Base-by-base conservation (phyloP, 495 filamentous ascomycete species). In the Collariella sp. region DNA sequence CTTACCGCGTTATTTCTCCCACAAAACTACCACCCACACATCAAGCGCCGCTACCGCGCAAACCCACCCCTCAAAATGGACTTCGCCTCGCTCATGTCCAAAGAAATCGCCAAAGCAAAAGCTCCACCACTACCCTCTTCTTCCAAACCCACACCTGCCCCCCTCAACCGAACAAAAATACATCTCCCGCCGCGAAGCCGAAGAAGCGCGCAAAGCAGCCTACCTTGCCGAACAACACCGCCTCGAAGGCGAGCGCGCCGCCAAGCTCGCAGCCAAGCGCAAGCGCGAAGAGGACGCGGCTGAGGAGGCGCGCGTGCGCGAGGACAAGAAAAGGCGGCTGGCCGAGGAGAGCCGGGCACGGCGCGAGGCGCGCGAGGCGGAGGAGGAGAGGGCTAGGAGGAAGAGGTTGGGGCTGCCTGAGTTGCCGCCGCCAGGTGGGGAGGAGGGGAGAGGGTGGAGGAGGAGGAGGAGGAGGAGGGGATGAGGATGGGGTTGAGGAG, bases 271-370 rank as follows among this genome's bases (percentile, higher is more conserved):
- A 9, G 78, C 84, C 55, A 96, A 96, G 69, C 88, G 90, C 50
- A 90, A 91, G 70, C 77, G 80, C n/a, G 91, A 97, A 46, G 91
- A 95, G 18, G 93, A 95, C 19, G 89, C 88, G 47, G 79, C 82
- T 4, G 75, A 79, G 18, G 83, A 83, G 34, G 77, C 78, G 42
- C 78, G 76, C 7, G 77, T 77, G 26, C 79, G 88, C 12, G 88
- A 93, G 43, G 87, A 88, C 56, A 95, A 95, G 71, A 83, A 85
- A 55, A 78, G 78, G 52, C 75, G 78, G 43, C 76, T 97, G 7
- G 91, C 89, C 1, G 89, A 95, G 58, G 89, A 96, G 60, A 85
- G 83, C 16, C 76, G 81, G 24, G 68, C 65, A 45, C 70, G 79
- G 59, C 74, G 85, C n/a, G 83, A 93, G 60, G 84, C 86, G 56